Conservation (phyloP, 2,329 filamentous ascomycete species). For the Aaosphaeria pasadenensis region DNA sequence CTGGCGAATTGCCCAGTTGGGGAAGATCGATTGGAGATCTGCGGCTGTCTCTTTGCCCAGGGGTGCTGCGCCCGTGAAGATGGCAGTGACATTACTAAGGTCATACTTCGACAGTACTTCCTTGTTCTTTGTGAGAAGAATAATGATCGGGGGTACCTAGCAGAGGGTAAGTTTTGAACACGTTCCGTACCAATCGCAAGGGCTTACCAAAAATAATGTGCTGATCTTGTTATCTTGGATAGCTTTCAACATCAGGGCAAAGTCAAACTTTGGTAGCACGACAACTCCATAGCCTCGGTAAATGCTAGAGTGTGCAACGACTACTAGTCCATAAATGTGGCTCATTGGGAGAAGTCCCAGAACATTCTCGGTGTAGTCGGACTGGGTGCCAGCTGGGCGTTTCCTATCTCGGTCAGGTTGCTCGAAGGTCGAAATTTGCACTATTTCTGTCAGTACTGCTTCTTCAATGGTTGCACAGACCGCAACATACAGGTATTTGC, state of each 20-base stretch:
- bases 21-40: slow-evolving; percentile 61
- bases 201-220: slow-evolving; percentile 61
- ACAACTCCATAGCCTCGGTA: slow-evolving; percentile 73
- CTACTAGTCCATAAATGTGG: slow-evolving; percentile 76
- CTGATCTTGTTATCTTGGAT: slow-evolving; percentile 69
- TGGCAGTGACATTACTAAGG: slow-evolving; percentile 60
- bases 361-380: slow-evolving; percentile 49
- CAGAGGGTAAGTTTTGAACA: background rate
- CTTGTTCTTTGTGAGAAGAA: slow-evolving; percentile 67
- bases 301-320: slow-evolving; percentile 62
- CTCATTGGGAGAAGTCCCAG: slow-evolving; percentile 76
- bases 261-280: slow-evolving; percentile 73
- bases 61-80: slow-evolving; percentile 77
- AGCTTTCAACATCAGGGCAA: slow-evolving; percentile 60
- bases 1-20: slow-evolving; percentile 64
- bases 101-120: slow-evolving; percentile 64
- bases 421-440: slow-evolving; percentile 60
- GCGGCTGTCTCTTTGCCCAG: slow-evolving; percentile 69
- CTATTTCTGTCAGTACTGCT: slow-evolving; percentile 10
- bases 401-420: slow-evolving; percentile 40
- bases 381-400: slow-evolving; percentile 39
- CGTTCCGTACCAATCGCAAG: background rate
- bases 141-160: slow-evolving; percentile 77
- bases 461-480: background rate
- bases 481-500: slow-evolving; percentile 55